These are phyloP conservation scores for Verticillium nubilum DNA, from an alignment of 2,329 filamentous ascomycete species.

Conservation along the genomic window DNA sequence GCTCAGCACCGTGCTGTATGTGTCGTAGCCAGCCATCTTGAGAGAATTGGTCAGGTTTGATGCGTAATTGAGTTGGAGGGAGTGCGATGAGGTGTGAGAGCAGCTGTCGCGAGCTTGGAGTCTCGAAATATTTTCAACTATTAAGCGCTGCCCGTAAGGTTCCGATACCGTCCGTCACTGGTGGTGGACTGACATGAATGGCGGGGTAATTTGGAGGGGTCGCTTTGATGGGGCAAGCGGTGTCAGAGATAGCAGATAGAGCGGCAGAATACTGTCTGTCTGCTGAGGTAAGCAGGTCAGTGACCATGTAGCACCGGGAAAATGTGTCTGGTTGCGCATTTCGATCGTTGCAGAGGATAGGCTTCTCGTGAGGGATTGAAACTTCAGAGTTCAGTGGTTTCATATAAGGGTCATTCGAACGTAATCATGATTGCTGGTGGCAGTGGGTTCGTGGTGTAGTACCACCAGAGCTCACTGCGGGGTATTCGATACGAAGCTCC, in stretches of 20 bases:
- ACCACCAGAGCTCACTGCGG: not conserved
- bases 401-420: not conserved
- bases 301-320: not conserved
- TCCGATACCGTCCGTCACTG: not conserved
- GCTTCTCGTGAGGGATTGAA: no score
- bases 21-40: constrained; percentile 31
- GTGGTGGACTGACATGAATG: not conserved
- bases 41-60: not conserved
- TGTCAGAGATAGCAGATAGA: not conserved
- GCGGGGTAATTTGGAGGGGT: not conserved
- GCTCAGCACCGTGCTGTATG: constrained; percentile 55
- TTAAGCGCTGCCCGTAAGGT: not conserved
- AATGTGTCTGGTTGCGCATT: no score
- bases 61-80: not conserved
- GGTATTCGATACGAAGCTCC: not conserved
- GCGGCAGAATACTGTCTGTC: not conserved
- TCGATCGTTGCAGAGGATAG: no score
- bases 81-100: not conserved
- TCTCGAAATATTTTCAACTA: not conserved
- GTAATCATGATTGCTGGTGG: not conserved
- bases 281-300: not conserved
- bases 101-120: not conserved
- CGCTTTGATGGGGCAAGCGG: not conserved
- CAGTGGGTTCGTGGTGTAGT: not conserved
- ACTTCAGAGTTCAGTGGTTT: no score